Conservation (phyloP, 139 green algal species). For the Pleodorina starrii region DNA sequence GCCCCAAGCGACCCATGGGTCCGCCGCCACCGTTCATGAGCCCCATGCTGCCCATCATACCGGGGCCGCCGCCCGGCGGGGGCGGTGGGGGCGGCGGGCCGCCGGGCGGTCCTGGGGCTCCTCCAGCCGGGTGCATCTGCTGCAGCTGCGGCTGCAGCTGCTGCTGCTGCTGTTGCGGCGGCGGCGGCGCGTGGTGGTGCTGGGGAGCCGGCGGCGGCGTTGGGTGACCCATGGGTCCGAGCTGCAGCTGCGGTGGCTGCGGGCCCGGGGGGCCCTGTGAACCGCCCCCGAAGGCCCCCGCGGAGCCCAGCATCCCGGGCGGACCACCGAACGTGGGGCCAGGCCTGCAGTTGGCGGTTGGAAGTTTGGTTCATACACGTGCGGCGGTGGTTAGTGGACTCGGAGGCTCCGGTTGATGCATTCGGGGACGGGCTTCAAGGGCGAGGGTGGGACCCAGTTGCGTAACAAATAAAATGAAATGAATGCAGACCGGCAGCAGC, state of each 20-base stretch:
- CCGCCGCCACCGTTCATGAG: neutral
- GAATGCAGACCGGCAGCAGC: too few species aligned
- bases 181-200: too few species aligned
- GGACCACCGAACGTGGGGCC: slow-evolving; percentile 8
- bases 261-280: neutral
- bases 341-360: neutral
- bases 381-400: too few species aligned
- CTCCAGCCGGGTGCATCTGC: neutral
- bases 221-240: neutral
- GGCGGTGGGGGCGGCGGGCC: neutral
- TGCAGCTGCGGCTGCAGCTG: neutral
- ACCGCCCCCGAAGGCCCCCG: neutral
- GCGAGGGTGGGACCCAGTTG: too few species aligned
- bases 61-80: neutral
- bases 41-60: neutral
- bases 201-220: too few species aligned
- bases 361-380: too few species aligned
- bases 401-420: too few species aligned
- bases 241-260: neutral
- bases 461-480: too few species aligned
- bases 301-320: neutral
- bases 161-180: neutral
- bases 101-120: neutral
- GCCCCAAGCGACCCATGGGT: neutral
- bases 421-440: too few species aligned